Base-by-base conservation (phyloP, 225 moss, liverwort and hornwort species). In the Asterella californica region DNA sequence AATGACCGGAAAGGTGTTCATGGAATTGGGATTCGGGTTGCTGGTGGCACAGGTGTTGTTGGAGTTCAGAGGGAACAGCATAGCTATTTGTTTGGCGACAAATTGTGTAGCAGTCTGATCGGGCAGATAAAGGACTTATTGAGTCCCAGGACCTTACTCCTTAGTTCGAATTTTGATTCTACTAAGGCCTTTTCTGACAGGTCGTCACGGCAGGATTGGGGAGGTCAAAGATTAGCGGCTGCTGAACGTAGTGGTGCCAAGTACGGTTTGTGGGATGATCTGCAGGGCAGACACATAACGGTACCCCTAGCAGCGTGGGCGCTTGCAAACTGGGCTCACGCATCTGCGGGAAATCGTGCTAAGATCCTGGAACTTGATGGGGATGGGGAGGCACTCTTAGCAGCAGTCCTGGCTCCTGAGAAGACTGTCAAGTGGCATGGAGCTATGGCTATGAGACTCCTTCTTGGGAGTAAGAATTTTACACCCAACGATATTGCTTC, bases 281-380 rank as follows among this genome's bases (percentile, higher is more conserved):
- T 99, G 34, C 90, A 92, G 47, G 95, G 99, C 36, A 86, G 87
- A 79, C 91, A 91, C 85, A 94, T 99, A 77, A 90, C 92, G 61
- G 99, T 99, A 7, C 93, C 99, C 46, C 69, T 99, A 80, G 99
- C 99, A 81, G 99, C 99, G 68, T 99, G 99, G 99, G 99, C 99
- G 73, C 89, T 99, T 81, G 99, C 95, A 70, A 90, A 89, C 48
- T 99, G 99, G 99, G 95, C 99, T 21, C 86, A 89, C 80, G 90
- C 90, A 70, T 99, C 99, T 9, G 91, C 82, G 81, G 89, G 83
- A 73, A 99, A 99, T 82, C 89, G 95, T 78, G 86, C 88, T 24
- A 91, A 80, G 61, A 99, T 99, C 69, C 89, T 89, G 71, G 86
- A 90, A 59, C 83, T 95, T 62, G 99, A 95, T 82, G 86, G 88